A percentile compares a stretch with the other conserved stretches of the same genome.
Evolutionary conservation across 1,139 yeast genomes (phyloP).

Genomic region (Lodderomyces margitis): DNA sequence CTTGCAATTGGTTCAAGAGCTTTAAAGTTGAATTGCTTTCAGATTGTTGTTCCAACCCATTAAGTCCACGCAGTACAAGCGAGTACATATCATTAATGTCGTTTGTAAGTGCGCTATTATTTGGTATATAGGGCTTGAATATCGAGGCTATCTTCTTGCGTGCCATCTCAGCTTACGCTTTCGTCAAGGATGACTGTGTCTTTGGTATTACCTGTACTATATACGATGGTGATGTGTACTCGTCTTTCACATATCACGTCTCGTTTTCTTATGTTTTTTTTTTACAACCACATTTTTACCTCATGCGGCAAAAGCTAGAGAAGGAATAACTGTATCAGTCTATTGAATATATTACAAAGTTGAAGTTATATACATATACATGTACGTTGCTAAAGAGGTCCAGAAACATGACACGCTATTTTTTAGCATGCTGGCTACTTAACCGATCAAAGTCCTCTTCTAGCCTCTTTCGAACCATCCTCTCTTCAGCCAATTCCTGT

Average conservation of each 20-base stretch:
- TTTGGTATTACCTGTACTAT: neutral
- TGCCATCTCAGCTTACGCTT: neutral
- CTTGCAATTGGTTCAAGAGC: conserved; percentile 3
- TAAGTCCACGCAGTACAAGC: neutral
- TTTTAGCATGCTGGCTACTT: conserved; percentile 2
- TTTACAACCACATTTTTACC: neutral
- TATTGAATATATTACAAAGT: neutral
- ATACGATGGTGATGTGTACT: no score
- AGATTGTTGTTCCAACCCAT: neutral
- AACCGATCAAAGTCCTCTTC: conserved; percentile 29
- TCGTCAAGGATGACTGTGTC: neutral
- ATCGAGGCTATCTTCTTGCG: neutral
- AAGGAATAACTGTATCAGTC: neutral
- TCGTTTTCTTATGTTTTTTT: neutral
- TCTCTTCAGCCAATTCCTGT: conserved; percentile 55
- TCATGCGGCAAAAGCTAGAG: neutral
- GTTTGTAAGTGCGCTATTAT: neutral
- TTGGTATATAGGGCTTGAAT: neutral
- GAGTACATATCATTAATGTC: neutral
- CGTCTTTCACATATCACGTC: no score
- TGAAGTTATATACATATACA: neutral
- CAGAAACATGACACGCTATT: neutral
- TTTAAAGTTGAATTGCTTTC: conserved; percentile 1
- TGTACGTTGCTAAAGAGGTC: neutral
- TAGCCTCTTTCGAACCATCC: conserved; percentile 51